Percentiles rank a stretch among this genome's conserved stretches.
Evolutionary conservation across 2,329 filamentous ascomycete genomes (phyloP).

Genomic region (Coleophoma cylindrospora): DNA sequence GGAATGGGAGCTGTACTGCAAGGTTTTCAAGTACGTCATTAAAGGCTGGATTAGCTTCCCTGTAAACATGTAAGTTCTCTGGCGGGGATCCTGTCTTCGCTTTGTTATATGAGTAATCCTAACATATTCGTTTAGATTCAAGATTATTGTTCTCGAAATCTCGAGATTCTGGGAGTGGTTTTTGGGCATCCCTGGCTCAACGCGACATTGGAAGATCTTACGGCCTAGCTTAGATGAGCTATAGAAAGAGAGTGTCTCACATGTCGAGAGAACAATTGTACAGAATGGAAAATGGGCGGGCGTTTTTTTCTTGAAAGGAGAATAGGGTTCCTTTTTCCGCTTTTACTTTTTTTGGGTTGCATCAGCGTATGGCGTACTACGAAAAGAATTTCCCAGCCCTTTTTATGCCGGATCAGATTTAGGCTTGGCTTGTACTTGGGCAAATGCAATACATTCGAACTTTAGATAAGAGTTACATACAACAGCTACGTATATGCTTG

Average conservation of each 20-base stretch:
- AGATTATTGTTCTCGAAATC: slow-evolving; percentile 48
- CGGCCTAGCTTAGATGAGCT: slow-evolving; percentile 33
- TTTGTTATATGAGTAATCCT: not conserved
- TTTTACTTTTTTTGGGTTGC: no score
- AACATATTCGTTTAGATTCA: slow-evolving; percentile 30
- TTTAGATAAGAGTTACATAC: no score
- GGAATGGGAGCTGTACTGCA: slow-evolving; percentile 60
- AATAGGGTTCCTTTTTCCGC: no score
- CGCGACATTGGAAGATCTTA: slow-evolving; percentile 44
- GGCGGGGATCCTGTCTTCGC: not conserved
- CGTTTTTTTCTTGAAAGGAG: no score
- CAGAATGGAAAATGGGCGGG: no score
- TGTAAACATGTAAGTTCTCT: slow-evolving; percentile 57
- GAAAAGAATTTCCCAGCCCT: no score
- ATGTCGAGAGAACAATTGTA: no score
- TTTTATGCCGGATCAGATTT: no score
- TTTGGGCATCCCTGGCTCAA: slow-evolving; percentile 54
- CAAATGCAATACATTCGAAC: no score
- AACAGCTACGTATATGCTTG: no score
- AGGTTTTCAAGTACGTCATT: slow-evolving; percentile 61
- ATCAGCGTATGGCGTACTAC: no score
- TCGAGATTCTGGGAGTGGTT: slow-evolving; percentile 55
- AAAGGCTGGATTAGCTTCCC: slow-evolving; percentile 68
- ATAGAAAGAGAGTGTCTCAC: slow-evolving; percentile 10
- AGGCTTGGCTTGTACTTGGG: no score